These are phyloP conservation scores for Posidonia oceanica DNA, from an alignment of 116 monocot genomes.

Conservation along the genomic window DNA sequence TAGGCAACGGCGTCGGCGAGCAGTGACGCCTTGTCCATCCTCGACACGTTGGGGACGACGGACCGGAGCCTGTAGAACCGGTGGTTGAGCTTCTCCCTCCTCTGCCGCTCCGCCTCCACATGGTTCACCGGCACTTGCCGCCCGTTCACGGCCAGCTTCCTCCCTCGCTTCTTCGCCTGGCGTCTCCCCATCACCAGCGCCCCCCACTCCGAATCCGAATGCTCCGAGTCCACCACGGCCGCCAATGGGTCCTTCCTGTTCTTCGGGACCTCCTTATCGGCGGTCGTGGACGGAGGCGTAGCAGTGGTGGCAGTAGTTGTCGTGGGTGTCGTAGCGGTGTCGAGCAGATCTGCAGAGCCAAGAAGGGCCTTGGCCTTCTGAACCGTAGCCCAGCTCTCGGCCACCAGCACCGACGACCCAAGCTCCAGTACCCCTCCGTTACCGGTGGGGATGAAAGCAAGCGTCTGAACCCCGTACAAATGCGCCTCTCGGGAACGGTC, in stretches of 20 bases:
- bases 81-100: slow-evolving; percentile 27
- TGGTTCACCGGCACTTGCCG: slow-evolving; percentile 16
- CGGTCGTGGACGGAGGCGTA: no score
- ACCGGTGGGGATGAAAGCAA: no score
- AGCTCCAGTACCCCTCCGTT: slow-evolving; percentile 50
- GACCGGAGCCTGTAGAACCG: slow-evolving; percentile 22
- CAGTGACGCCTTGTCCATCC: slow-evolving; percentile 31
- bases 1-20: slow-evolving; percentile 19
- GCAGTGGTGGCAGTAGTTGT: neutral
- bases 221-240: slow-evolving; percentile 7
- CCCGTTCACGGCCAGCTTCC: slow-evolving; percentile 14
- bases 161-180: slow-evolving; percentile 7
- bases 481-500: slow-evolving; percentile 37
- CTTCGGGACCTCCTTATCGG: neutral
- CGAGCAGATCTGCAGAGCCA: neutral
- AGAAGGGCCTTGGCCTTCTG: slow-evolving; percentile 24
- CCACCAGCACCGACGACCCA: slow-evolving; percentile 32
- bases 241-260: neutral
- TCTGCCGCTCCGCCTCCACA: slow-evolving; percentile 25
- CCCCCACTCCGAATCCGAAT: slow-evolving; percentile 6
- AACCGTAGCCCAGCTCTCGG: slow-evolving; percentile 28
- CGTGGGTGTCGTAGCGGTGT: no score
- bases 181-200: slow-evolving; percentile 1
- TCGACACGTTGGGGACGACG: slow-evolving; percentile 24
- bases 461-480: slow-evolving; percentile 35